phyloP scores from a whole-genome alignment of 179 eudicot species.

The Silene noctiflora region DNA sequence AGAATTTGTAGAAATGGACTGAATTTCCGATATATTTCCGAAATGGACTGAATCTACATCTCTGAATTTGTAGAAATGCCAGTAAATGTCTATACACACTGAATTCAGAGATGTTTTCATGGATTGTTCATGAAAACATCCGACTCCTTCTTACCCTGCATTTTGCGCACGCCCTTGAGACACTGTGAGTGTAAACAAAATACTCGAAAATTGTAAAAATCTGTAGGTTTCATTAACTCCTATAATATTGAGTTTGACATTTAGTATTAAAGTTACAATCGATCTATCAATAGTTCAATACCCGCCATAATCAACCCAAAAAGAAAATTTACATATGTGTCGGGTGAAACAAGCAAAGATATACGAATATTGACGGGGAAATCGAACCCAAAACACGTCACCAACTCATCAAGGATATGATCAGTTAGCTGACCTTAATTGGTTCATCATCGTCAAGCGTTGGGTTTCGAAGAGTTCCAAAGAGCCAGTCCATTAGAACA shows the following conservation, averaged over 20 bases:
- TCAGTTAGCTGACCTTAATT: conserved; percentile 33
- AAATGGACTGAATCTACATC: no score
- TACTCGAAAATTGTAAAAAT: not conserved
- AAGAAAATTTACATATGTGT: conserved; percentile 20
- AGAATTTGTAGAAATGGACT: no score
- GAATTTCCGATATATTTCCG: no score
- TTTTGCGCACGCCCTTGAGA: no score
- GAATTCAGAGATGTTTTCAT: no score
- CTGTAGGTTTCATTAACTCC: not conserved
- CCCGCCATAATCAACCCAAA: conserved; percentile 8
- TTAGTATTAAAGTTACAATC: not conserved
- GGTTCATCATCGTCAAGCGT: conserved; percentile 36
- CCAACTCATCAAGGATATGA: not conserved
- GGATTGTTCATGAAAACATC: no score
- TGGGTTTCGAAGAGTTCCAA: conserved; percentile 79
- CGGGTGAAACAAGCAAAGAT: not conserved
- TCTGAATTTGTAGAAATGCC: no score
- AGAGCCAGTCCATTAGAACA: conserved; percentile 90
- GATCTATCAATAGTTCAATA: not conserved
- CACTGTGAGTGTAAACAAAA: no score
- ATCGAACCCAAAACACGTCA: no score
- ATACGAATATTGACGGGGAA: not conserved
- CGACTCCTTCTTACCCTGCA: no score
- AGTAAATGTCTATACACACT: no score
- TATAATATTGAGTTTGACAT: not conserved